Base-by-base conservation (phyloP, 441 rosid genomes). In the Populus tomentosa region DNA sequence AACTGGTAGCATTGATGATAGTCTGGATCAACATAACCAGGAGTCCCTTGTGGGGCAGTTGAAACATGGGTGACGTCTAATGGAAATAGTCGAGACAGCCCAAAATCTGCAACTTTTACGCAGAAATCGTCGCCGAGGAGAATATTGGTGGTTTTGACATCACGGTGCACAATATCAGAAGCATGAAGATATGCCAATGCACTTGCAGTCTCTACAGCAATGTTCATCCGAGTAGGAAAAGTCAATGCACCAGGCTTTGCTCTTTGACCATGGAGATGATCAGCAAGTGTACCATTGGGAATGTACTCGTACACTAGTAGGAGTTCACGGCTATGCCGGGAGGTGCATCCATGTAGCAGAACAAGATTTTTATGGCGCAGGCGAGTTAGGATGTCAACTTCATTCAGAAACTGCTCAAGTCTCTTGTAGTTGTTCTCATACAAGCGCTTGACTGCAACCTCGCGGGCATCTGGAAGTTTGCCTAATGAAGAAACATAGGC, bases 361-460 rank as follows among this genome's bases (percentile, higher is more conserved):
- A 95, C 99, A 1, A 94, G 98, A 85, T 95, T 83, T 3, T 64
- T 83, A 84, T 94, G 97, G 82, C 87, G 93, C 80, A 95, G 80
- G 24, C 82, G 85, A 10, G 95, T 85, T 56, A 94, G 88, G 78
- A 94, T 92, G 77, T 88, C 87, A 59, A 94, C 89, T 85, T 94
- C 99, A 70, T 92, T 94, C 87, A 89, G 74, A 87, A 94, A 95
- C 68, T 92, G 99, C 81, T 88, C 89, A 62, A 89, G 93, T 78
- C 94, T 87, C 78, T 74, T 90, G 84, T 75, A 82, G 73, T 90
- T 91, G 84, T 89, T 88, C 56, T 95, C 97, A 8, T 81, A 91
- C 67, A 91, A 83, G n/a, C 99, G 93, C 84, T 95, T 95, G 35
- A 95, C 97, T 10, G 97, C 99, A 76, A 95, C 94, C 20, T 80